phyloP scores from a whole-genome alignment of 148 eudicot species.

The Euryodendron excelsum region DNA sequence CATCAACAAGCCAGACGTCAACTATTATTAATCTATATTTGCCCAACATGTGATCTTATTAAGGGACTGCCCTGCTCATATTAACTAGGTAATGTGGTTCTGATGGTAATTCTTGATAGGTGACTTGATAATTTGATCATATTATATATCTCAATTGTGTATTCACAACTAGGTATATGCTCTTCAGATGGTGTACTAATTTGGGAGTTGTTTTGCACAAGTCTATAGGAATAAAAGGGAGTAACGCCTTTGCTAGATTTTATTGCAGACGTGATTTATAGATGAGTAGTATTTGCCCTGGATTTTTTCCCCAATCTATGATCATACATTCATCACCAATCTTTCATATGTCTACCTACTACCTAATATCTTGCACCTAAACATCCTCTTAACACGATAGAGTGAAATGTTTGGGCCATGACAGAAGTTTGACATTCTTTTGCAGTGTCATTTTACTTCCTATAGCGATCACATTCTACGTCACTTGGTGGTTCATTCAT shows the following conservation, averaged over 20 bases:
- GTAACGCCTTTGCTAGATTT: neutral
- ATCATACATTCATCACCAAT: neutral
- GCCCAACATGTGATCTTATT: too few relatives aligned
- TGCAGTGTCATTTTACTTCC: slow-evolving; percentile 79
- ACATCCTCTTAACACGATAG: neutral
- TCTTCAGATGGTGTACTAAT: neutral
- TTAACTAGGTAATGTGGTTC: too few relatives aligned
- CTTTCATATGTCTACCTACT: neutral
- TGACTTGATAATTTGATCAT: neutral
- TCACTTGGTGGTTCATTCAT: slow-evolving; percentile 78
- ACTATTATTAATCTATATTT: neutral
- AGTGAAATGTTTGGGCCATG: neutral
- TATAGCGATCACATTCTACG: slow-evolving; percentile 63
- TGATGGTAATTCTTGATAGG: neutral
- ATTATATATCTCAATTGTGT: neutral
- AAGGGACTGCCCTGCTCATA: too few relatives aligned
- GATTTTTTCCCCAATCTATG: neutral
- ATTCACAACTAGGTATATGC: neutral
- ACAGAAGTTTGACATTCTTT: slow-evolving; percentile 7
- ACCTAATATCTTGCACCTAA: neutral
- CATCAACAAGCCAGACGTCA: neutral
- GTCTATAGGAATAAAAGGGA: neutral
- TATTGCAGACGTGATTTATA: neutral
- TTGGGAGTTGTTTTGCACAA: neutral
- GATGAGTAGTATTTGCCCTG: neutral